phyloP scores from a whole-genome alignment of 495 filamentous ascomycete genomes.

The Talaromyces adpressus region DNA sequence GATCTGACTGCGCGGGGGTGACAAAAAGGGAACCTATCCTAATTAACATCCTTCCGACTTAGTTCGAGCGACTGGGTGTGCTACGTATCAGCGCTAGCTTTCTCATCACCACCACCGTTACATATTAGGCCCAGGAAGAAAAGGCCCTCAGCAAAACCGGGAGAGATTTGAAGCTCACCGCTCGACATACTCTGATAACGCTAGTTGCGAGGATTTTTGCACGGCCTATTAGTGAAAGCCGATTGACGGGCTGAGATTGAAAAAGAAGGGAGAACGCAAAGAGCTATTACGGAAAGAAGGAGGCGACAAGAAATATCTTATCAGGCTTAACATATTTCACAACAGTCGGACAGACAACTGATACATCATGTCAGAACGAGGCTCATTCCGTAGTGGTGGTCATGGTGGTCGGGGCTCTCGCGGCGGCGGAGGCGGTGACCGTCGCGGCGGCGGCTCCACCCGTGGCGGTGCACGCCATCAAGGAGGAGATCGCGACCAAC shows the following conservation, averaged over 20 bases:
- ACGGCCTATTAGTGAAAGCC: background rate
- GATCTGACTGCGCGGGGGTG: background rate
- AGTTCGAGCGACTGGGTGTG: background rate
- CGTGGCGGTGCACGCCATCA: conserved; percentile 37
- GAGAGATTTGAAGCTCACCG: background rate
- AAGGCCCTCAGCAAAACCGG: background rate
- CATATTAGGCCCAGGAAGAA: background rate
- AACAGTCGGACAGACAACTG: background rate
- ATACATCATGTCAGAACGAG: conserved; percentile 60
- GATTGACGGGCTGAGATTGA: background rate
- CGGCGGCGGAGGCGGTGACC: conserved; percentile 39
- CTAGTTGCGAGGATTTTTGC: background rate
- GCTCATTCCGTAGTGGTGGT: conserved; percentile 51
- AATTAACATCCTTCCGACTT: background rate
- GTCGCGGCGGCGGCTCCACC: conserved; percentile 38
- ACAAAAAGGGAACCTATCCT: background rate
- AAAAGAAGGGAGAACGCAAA: background rate
- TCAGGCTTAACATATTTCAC: background rate
- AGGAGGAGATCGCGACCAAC: conserved; percentile 33
- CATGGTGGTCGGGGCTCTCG: conserved; percentile 32
- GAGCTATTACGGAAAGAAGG: background rate
- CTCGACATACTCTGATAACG: background rate
- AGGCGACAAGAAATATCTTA: background rate
- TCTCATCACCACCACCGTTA: background rate
- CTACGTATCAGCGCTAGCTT: background rate